Base-by-base conservation (phyloP, 2,329 filamentous ascomycete species). In the Xylariales sp. region DNA sequence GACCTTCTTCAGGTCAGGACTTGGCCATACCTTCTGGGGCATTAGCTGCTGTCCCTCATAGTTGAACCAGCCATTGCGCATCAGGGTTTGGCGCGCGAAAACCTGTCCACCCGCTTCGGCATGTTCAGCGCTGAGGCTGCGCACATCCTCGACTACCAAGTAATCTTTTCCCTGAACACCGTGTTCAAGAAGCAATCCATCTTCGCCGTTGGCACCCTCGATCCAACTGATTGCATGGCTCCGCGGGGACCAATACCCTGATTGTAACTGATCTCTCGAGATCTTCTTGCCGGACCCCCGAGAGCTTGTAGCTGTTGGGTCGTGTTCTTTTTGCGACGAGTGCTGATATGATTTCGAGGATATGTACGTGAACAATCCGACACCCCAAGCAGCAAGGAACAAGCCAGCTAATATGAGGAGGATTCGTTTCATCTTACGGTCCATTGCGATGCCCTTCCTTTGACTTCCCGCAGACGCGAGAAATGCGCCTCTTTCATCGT, bases 101-200 rank as follows among this genome's bases (percentile, higher is more conserved):
- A 68, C 49, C 16, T 63, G 54, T 18, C 53, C 51, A 24, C 55
- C 52, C 5, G 69, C 62, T 3, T 66, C 65, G 3, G 57, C 59
- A 3, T 65, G 59, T 6, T 64, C 58, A 12, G 56, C 58, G 33
- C 73, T 69, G 43, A 73, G 67, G 37, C 72, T 74, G 43, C 82
- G 79, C 40, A 98, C 84, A 61, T 97, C 88, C 59, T 95, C 86
- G 1, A 96, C 87, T 2, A 93, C 78, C 40, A 98, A 68, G 54
- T 84, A 97, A 45, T 84, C 82, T 53, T 87, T 81, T 4, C 74
- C 80, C 1, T 61, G 55, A 1, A 72, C 76, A 38, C 73, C 80
- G 54, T 78, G 74, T 62, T 95, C 86, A 15, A 98, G 75, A 50
- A 98, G 63, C 45, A 97, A 62, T 1, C 93, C 93, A 58, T 98